Percentiles rank a stretch among this genome's conserved stretches.
Evolutionary conservation across 2,329 filamentous ascomycete genomes (phyloP).

Genomic region (Xylaria sp.): DNA sequence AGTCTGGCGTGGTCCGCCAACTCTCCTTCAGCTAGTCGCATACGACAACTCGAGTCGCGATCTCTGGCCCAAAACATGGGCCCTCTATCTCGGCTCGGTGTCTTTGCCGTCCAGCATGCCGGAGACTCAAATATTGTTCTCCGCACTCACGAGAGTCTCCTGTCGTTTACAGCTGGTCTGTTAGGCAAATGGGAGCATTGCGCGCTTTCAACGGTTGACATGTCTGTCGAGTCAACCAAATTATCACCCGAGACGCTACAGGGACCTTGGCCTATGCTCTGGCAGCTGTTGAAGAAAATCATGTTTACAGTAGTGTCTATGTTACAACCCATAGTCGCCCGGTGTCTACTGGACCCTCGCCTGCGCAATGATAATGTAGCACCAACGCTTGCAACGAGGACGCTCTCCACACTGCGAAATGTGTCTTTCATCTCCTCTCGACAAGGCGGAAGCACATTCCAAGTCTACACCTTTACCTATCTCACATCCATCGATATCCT

Average conservation of each 20-base stretch:
- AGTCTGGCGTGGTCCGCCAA: constrained; percentile 73
- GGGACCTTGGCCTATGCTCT: constrained; percentile 76
- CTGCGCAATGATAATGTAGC: constrained; percentile 61
- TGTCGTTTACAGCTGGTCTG: constrained; percentile 73
- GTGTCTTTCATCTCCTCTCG: constrained; percentile 85
- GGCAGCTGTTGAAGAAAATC: constrained; percentile 78
- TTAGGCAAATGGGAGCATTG: constrained; percentile 79
- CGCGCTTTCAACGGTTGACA: constrained; percentile 78
- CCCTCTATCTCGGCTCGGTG: constrained; percentile 72
- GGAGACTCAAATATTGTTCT: constrained; percentile 59
- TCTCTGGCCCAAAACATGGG: constrained; percentile 76
- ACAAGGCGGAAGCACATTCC: constrained; percentile 78
- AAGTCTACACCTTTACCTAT: constrained; percentile 86
- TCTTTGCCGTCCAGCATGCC: constrained; percentile 70
- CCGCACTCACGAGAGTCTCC: constrained; percentile 68
- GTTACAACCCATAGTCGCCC: constrained; percentile 77
- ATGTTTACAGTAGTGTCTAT: constrained; percentile 81
- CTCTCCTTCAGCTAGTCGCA: constrained; percentile 69
- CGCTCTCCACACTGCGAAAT: constrained; percentile 78
- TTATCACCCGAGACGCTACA: constrained; percentile 74
- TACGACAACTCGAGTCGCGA: constrained; percentile 68
- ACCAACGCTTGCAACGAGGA: constrained; percentile 74
- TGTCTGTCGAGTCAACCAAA: constrained; percentile 70
- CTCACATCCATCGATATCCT: constrained; percentile 85
- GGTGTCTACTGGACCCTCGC: constrained; percentile 64